Conservation (phyloP, 2,329 filamentous ascomycete genomes). For the Sporothrix mexicana region DNA sequence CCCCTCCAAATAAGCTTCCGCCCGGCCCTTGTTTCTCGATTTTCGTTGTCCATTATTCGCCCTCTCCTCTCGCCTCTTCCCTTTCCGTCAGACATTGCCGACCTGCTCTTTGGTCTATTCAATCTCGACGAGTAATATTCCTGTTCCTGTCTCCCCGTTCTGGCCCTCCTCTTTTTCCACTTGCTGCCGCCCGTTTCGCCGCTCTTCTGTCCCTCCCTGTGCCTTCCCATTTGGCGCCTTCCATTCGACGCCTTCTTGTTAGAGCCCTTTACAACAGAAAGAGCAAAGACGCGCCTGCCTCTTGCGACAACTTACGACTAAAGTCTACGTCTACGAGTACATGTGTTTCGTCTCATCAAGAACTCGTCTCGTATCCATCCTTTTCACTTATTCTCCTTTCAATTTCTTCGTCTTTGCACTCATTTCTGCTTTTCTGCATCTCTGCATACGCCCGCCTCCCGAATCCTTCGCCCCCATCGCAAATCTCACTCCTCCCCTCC, state of each 20-base stretch:
- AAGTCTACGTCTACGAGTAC: neutral
- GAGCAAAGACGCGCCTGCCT: neutral
- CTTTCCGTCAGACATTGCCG: neutral
- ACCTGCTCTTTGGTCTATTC: neutral
- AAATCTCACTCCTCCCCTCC: constrained; percentile 23
- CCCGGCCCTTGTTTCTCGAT: neutral
- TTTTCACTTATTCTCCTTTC: neutral
- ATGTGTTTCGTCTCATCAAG: neutral
- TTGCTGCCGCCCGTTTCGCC: constrained; percentile 22
- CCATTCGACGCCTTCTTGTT: constrained; percentile 6
- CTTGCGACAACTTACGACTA: constrained; percentile 15
- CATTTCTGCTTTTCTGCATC: neutral
- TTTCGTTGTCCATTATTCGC: neutral
- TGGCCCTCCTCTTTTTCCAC: neutral
- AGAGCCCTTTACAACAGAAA: neutral
- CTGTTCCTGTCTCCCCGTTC: neutral
- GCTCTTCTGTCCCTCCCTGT: neutral
- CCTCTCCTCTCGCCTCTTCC: constrained; percentile 1
- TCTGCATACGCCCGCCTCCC: neutral
- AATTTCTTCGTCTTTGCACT: neutral
- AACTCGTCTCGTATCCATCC: neutral
- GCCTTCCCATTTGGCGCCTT: constrained; percentile 25
- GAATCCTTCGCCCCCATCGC: constrained; percentile 14
- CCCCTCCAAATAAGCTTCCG: constrained; percentile 20
- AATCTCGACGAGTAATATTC: neutral